Percentiles rank a stretch among this genome's conserved stretches.
Evolutionary conservation across 2,329 filamentous ascomycete species (phyloP).

Genomic region (Pseudonectria foliicola): DNA sequence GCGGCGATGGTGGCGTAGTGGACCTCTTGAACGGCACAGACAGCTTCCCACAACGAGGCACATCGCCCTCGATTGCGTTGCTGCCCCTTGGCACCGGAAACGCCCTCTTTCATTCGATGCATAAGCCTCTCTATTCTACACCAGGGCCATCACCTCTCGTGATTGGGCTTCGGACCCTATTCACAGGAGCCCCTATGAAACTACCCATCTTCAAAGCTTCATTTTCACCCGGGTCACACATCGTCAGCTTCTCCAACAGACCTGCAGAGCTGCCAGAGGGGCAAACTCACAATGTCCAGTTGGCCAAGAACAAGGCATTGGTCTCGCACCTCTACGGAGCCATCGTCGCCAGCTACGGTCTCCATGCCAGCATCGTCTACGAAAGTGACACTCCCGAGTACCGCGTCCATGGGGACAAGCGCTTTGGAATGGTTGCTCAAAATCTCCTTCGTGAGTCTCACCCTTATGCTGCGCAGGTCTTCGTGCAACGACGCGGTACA

Average conservation of each 20-base stretch:
- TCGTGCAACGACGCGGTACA: conserved; percentile 19
- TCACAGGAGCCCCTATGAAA: conserved; percentile 45
- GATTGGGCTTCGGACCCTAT: conserved; percentile 49
- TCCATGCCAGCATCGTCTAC: conserved; percentile 82
- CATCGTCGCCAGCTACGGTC: conserved; percentile 83
- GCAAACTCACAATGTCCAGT: conserved; percentile 4
- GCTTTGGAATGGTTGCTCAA: conserved; percentile 79
- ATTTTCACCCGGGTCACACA: conserved; percentile 52
- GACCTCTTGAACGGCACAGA: conserved; percentile 67
- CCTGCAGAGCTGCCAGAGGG: not conserved
- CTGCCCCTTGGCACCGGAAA: conserved; percentile 61
- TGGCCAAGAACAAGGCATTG: conserved; percentile 23
- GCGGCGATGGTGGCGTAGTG: conserved; percentile 79
- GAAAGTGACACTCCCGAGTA: conserved; percentile 83
- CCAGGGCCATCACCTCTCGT: conserved; percentile 35
- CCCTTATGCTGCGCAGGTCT: conserved; percentile 40
- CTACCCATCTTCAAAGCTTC: conserved; percentile 57
- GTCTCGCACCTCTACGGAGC: conserved; percentile 56
- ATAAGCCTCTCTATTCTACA: conserved; percentile 47
- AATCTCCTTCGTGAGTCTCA: conserved; percentile 58
- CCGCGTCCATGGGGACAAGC: conserved; percentile 65
- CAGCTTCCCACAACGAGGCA: conserved; percentile 7
- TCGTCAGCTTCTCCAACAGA: conserved; percentile 32
- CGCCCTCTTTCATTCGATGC: conserved; percentile 55
- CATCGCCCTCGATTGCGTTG: conserved; percentile 40